phyloP scores from a whole-genome alignment of 2,329 filamentous ascomycete genomes.

The Nothophaeocryptopus gaeumannii region DNA sequence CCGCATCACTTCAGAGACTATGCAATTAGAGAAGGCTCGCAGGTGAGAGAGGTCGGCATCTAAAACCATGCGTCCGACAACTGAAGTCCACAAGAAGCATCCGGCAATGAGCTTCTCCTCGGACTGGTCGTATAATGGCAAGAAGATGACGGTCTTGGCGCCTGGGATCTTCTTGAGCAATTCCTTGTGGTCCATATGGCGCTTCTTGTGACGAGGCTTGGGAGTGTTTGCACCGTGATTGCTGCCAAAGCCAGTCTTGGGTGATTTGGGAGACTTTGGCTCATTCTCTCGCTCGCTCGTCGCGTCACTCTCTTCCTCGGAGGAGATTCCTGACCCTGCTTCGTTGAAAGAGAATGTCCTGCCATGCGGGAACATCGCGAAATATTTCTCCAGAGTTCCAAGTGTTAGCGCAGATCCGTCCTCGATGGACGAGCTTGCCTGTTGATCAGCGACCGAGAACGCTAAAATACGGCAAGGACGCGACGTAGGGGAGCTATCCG shows the following conservation, averaged over 20 bases:
- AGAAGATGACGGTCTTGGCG: conserved; percentile 47
- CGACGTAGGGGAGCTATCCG: conserved; percentile 21
- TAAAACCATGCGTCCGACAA: conserved; percentile 39
- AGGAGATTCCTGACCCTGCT: conserved; percentile 24
- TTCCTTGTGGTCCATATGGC: conserved; percentile 36
- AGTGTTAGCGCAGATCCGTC: conserved; percentile 24
- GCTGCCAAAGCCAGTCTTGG: conserved; percentile 32
- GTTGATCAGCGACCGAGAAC: conserved; percentile 24
- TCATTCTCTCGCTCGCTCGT: conserved; percentile 21
- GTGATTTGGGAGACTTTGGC: conserved; percentile 40
- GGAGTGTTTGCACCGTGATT: conserved; percentile 39
- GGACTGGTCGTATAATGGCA: conserved; percentile 53
- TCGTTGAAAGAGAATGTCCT: conserved; percentile 30
- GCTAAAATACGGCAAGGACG: conserved; percentile 27
- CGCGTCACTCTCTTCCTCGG: conserved; percentile 26
- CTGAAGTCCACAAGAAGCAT: conserved; percentile 47
- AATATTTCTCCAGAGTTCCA: conserved; percentile 31
- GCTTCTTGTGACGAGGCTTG: conserved; percentile 29
- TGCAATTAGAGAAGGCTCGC: conserved; percentile 40
- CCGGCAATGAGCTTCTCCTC: conserved; percentile 43
- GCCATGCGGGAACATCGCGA: conserved; percentile 27
- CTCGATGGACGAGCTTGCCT: conserved; percentile 24
- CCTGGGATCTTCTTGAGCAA: conserved; percentile 39
- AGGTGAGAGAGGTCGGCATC: conserved; percentile 43
- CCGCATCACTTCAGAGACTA: conserved; percentile 40